Conservation (phyloP, 2,329 filamentous ascomycete genomes). For the Piedraia hortae region DNA sequence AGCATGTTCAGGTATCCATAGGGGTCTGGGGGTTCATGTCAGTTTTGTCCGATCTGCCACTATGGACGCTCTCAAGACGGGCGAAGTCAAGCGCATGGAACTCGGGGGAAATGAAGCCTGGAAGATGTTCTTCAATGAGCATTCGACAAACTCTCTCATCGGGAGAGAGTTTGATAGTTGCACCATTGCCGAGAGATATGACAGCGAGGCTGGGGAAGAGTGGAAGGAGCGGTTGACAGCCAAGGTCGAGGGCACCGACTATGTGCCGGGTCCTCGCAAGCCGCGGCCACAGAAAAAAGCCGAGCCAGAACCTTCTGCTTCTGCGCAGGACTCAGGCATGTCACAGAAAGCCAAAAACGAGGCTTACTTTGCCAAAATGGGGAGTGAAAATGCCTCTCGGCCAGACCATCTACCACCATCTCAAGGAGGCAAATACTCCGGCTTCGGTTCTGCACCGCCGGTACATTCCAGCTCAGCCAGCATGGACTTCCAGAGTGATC, state of each 20-base stretch:
- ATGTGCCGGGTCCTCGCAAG: conserved; percentile 23
- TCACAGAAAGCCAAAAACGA: conserved; percentile 40
- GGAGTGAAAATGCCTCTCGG: conserved; percentile 53
- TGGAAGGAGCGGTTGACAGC: conserved; percentile 75
- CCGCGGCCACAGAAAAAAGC: background rate
- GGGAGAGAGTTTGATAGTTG: conserved; percentile 47
- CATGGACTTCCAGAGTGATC: conserved; percentile 75
- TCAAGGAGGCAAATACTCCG: conserved; percentile 76
- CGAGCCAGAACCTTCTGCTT: conserved; percentile 6
- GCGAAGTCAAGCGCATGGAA: conserved; percentile 83
- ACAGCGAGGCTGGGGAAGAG: conserved; percentile 72
- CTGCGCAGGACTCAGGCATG: too few species aligned
- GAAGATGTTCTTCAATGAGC: conserved; percentile 55
- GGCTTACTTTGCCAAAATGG: conserved; percentile 67
- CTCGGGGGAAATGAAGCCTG: conserved; percentile 71
- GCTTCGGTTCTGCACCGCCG: conserved; percentile 51
- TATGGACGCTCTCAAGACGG: conserved; percentile 93
- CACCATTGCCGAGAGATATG: conserved; percentile 73
- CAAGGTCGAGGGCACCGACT: conserved; percentile 70
- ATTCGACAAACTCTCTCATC: conserved; percentile 19
- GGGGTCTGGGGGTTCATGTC: conserved; percentile 87
- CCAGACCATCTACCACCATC: conserved; percentile 51
- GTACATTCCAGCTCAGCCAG: conserved; percentile 12
- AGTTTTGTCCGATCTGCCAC: conserved; percentile 93
- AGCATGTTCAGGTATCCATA: conserved; percentile 79